phyloP scores from a whole-genome alignment of 148 eudicot genomes.

The Chenopodium album region DNA sequence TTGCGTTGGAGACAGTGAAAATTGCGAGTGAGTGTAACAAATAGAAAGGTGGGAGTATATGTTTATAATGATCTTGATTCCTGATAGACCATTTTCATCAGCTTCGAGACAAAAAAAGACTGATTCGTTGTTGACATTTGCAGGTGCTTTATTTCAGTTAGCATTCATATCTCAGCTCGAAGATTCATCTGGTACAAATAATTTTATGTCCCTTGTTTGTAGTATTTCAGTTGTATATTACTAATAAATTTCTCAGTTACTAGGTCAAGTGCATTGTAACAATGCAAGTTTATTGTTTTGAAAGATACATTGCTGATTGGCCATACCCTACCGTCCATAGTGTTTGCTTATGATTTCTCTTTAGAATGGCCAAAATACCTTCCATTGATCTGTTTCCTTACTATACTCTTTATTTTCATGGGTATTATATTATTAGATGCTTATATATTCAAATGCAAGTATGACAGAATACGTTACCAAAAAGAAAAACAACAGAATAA shows the following conservation, averaged over 20 bases:
- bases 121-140: background rate
- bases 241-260: background rate
- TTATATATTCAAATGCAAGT: too few species aligned
- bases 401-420: background rate
- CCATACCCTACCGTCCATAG: background rate
- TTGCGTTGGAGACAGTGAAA: too few species aligned
- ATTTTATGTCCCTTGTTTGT: slow-evolving; percentile 4
- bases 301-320: background rate
- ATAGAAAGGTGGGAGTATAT: background rate
- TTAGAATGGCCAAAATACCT: background rate
- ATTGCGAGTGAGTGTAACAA: too few species aligned
- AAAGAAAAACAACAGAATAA: background rate
- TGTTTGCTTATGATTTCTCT: background rate
- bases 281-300: background rate
- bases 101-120: background rate
- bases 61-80: background rate
- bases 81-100: background rate
- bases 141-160: slow-evolving; percentile 80
- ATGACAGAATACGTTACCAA: background rate
- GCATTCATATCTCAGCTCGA: slow-evolving; percentile 75
- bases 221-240: background rate
- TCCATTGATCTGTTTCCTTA: background rate
- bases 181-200: slow-evolving; percentile 64
- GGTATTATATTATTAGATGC: too few species aligned
- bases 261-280: background rate